These are phyloP conservation scores for Trametes pubescens DNA, from an alignment of 1,284 basidiomycete genomes.

Conservation along the genomic window DNA sequence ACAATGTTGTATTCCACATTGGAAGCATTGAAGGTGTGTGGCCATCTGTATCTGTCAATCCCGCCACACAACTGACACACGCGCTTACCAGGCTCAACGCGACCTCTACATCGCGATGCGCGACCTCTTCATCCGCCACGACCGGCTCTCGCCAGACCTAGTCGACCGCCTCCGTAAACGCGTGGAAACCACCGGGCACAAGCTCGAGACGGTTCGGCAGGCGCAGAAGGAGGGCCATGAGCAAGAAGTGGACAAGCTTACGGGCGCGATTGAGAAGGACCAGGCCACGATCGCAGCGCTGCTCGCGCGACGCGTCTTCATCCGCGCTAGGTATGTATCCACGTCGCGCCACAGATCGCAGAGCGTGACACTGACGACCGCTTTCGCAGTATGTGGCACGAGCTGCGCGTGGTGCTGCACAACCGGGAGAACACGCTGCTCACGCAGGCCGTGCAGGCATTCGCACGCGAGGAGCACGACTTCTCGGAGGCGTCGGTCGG, in stretches of 20 bases:
- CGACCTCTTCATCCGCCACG: constrained; percentile 85
- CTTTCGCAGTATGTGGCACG: constrained; percentile 84
- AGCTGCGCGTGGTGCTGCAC: constrained; percentile 87
- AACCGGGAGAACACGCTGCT: constrained; percentile 86
- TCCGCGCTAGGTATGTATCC: constrained; percentile 76
- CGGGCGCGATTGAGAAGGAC: constrained; percentile 76
- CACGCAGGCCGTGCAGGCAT: constrained; percentile 75
- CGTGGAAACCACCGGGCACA: constrained; percentile 77
- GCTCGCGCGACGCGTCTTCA: constrained; percentile 81
- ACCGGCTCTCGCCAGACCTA: constrained; percentile 83
- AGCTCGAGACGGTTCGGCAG: constrained; percentile 75
- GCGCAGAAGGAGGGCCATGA: constrained; percentile 83
- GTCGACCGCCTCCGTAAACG: constrained; percentile 88
- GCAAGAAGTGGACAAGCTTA: constrained; percentile 80
- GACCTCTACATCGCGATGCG: constrained; percentile 88
- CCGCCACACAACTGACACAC: constrained; percentile 26
- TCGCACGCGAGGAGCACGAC: constrained; percentile 75
- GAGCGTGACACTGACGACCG: background rate
- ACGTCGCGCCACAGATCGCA: background rate
- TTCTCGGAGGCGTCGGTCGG: constrained; percentile 67
- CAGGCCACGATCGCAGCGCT: constrained; percentile 75
- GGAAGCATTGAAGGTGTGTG: constrained; percentile 75
- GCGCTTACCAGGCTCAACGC: constrained; percentile 69
- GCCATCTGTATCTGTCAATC: background rate
- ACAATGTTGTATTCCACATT: constrained; percentile 69